Base-by-base conservation (phyloP, 495 filamentous ascomycete species). In the Tuber umbilicatum region DNA sequence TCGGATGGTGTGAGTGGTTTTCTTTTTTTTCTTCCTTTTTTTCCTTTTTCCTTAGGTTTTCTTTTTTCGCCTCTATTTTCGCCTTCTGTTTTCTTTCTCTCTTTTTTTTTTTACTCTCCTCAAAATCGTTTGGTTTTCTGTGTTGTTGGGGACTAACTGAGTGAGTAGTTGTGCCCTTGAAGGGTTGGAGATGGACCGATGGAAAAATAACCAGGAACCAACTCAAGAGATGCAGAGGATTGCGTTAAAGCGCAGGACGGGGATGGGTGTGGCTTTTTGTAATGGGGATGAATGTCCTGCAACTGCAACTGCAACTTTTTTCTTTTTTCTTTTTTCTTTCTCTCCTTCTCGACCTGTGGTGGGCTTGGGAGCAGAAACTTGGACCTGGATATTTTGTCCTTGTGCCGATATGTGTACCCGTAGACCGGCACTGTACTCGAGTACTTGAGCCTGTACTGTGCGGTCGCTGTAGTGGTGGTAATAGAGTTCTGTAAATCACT, bases 181-280 rank as follows among this genome's bases (percentile, higher is more conserved):
- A 74, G 50, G 71, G 76, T 76, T 76, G 75, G 73, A 64, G 75
- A 71, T 76, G 71, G 68, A 43, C 70, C 68, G 76, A 78, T 78
- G 77, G 76, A 27, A 70, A 69, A n/a, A 50, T 42, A 76, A 68
- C 71, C 75, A 78, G 75, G 75, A 75, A 78, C 71, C 41, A 78
- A 71, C 73, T 64, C 27, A 64, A 64, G 40, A 78, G 76, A 72
- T 78, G 74, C 74, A 78, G 76, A 78, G 70, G 42, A 70, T 43
- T 73, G 73, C 64, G 27, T 35, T 64, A 35, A 35, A 19, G 31
- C 27, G 27, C n/a, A 60, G 75, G 70, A 78, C 39, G 70, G 42
- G 76, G 76, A 70, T 78, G 70, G 74, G 67, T 76, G 73, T 70
- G 60, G 60, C 39, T 70, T 76, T 76, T 69, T 76, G 73, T 70